A percentile compares a stretch with the other conserved stretches of the same genome.
phyloP scores from a whole-genome alignment of 306 rosid genomes.

The Hylodesmum podocarpum region DNA sequence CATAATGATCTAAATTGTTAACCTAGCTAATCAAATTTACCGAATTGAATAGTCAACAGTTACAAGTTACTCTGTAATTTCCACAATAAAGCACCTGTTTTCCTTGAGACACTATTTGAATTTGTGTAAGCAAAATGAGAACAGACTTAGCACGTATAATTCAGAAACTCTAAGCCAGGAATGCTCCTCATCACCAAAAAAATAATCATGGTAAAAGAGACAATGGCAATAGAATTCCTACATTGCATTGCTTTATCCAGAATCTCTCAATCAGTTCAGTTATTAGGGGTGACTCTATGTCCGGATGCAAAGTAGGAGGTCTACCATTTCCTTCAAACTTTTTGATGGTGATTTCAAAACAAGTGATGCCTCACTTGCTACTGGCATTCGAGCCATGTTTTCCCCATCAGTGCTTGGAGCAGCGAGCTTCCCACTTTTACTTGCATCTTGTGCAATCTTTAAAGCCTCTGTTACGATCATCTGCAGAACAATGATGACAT shows the following conservation, averaged over 20 bases:
- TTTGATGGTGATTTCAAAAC: slow-evolving; percentile 71
- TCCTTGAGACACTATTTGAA: background rate
- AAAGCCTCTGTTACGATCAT: slow-evolving; percentile 78
- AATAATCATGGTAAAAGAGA: background rate
- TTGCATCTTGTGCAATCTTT: slow-evolving; percentile 47
- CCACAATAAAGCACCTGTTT: background rate
- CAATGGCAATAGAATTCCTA: background rate
- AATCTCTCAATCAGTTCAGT: slow-evolving; percentile 2
- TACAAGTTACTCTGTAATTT: background rate
- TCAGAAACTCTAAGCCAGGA: slow-evolving; percentile 3
- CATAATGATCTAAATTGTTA: background rate
- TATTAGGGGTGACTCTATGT: background rate
- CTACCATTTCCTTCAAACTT: slow-evolving; percentile 61
- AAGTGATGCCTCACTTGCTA: slow-evolving; percentile 53
- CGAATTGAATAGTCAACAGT: slow-evolving; percentile 7
- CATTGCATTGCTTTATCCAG: background rate
- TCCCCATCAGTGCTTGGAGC: slow-evolving; percentile 48
- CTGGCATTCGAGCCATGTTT: slow-evolving; percentile 31
- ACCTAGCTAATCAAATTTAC: slow-evolving; percentile 10
- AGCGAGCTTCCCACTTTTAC: slow-evolving; percentile 49
- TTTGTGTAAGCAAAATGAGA: background rate
- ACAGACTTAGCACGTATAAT: background rate
- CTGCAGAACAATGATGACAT: slow-evolving; percentile 40
- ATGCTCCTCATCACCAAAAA: background rate
- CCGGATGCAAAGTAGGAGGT: background rate